phyloP scores from a whole-genome alignment of 768 basidiomycete species.

The Ramaria sp. region DNA sequence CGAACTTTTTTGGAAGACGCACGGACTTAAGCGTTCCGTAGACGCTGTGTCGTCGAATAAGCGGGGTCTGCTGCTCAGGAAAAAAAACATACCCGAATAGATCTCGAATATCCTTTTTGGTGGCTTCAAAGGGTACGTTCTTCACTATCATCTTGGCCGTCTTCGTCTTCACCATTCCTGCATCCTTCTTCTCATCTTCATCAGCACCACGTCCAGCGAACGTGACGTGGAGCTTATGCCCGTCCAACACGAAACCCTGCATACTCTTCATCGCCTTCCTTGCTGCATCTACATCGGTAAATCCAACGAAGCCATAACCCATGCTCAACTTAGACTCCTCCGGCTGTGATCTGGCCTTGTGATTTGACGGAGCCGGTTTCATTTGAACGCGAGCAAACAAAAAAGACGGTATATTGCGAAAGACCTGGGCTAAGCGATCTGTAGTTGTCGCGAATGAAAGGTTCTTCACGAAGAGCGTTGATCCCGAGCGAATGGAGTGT shows the following conservation, averaged over 20 bases:
- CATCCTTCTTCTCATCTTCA: background rate
- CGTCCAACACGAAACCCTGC: constrained; percentile 77
- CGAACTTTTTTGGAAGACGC: constrained; percentile 86
- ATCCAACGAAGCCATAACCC: constrained; percentile 96
- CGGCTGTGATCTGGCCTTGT: constrained; percentile 18
- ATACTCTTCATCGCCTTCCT: constrained; percentile 64
- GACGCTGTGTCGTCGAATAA: constrained; percentile 34
- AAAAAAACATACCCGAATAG: constrained; percentile 63
- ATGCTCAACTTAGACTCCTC: constrained; percentile 60
- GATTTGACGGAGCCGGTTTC: constrained; percentile 76
- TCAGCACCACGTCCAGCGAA: constrained; percentile 48
- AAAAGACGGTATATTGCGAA: constrained; percentile 69
- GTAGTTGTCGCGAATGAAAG: constrained; percentile 85
- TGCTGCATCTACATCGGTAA: constrained; percentile 65
- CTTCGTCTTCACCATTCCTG: background rate
- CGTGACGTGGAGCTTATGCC: constrained; percentile 72
- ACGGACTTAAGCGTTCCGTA: constrained; percentile 93
- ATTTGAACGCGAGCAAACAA: constrained; percentile 84
- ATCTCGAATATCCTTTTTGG: constrained; percentile 28
- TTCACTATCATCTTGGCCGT: background rate
- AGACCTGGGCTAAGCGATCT: constrained; percentile 56
- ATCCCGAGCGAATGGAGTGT: constrained; percentile 44
- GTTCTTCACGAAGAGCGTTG: constrained; percentile 93
- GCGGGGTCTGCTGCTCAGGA: background rate
- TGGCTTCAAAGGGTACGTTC: constrained; percentile 10